phyloP scores from a whole-genome alignment of 2,329 filamentous ascomycete genomes.

The Mollisiaceae sp. region DNA sequence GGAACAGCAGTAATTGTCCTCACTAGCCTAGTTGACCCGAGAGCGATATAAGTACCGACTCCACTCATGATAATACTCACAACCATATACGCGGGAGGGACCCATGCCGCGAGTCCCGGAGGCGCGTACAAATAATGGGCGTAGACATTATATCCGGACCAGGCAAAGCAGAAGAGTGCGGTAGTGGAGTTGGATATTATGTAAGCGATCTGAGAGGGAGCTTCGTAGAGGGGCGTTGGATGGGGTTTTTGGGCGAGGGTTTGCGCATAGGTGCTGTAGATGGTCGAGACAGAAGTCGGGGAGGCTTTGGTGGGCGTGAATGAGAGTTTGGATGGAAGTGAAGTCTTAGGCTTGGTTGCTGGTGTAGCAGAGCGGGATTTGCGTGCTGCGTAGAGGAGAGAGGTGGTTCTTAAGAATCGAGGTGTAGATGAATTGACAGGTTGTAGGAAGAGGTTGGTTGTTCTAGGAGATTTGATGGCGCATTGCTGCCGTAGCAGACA shows the following conservation, averaged over 20 bases:
- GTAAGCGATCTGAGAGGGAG: conserved; percentile 67
- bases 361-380: conserved; percentile 14
- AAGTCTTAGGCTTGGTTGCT: conserved; percentile 1
- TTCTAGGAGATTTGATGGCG: conserved; percentile 23
- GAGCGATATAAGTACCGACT: conserved; percentile 64
- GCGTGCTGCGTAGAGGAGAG: conserved; percentile 31
- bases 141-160: conserved; percentile 57
- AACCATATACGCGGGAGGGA: conserved; percentile 60
- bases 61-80: conserved; percentile 64
- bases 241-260: conserved; percentile 58
- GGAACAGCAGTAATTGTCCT: conserved; percentile 44
- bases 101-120: conserved; percentile 59
- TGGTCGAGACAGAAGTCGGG: conserved; percentile 11
- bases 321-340: conserved; percentile 15
- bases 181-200: conserved; percentile 63
- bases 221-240: conserved; percentile 67
- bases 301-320: conserved; percentile 7
- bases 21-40: conserved; percentile 63
- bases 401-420: conserved; percentile 33
- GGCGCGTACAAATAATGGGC: conserved; percentile 55
- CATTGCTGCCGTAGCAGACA: conserved; percentile 34
- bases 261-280: conserved; percentile 55
- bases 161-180: conserved; percentile 57
- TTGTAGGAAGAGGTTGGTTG: conserved; percentile 21
- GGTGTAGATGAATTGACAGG: conserved; percentile 20